Base-by-base conservation (phyloP, 495 filamentous ascomycete species). In the Aspergillus egyptiacus region DNA sequence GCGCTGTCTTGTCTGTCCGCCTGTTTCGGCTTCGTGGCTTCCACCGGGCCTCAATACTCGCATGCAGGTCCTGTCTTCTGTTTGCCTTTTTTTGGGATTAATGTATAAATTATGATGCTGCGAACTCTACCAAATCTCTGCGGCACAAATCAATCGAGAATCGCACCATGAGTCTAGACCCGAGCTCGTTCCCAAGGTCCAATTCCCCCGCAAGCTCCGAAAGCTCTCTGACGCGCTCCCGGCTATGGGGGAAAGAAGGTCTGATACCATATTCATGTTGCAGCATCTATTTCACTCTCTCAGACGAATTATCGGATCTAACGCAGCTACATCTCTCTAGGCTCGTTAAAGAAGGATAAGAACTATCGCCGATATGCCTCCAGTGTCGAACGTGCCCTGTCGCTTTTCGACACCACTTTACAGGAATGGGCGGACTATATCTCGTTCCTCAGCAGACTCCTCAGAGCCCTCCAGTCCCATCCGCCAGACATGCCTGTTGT, bases 381-480 rank as follows among this genome's bases (percentile, higher is more conserved):
- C 31, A 83, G 81, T 41, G 82, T 99, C 47, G 90, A 96, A 60
- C 77, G 90, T 64, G 87, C 90, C 31, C 75, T 99, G 54, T 82
- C 87, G 22, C 70, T 95, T 22, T 99, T 96, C 68, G 93, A 99
- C 68, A 90, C 85, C 17, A 81, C 89, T 39, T 73, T 96, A 54
- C 89, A 96, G 67, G 93, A 97, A 80, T 99, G 93, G 93, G 91
- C 94, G 27, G 93, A 99, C 64, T 99, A 99, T 61, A 97, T 99
- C 61, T 95, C 91, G 8, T 97, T 97, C 63, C 74, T 99, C 25
- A 89, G 84, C 58, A 83, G 93, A 27, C 73, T 49, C 33, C 32
- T 46, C 39, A 61, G 96, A 89, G 89, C 93, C 18, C 74, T 98
- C 27, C 93, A 98, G 79, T 77, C 84, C 20, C 85, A 90, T 53